Evolutionary conservation across 2,329 filamentous ascomycete genomes (phyloP), one percentile per base, ranked within the genome.

Genomic region (Fusarium praegraminearum): DNA sequence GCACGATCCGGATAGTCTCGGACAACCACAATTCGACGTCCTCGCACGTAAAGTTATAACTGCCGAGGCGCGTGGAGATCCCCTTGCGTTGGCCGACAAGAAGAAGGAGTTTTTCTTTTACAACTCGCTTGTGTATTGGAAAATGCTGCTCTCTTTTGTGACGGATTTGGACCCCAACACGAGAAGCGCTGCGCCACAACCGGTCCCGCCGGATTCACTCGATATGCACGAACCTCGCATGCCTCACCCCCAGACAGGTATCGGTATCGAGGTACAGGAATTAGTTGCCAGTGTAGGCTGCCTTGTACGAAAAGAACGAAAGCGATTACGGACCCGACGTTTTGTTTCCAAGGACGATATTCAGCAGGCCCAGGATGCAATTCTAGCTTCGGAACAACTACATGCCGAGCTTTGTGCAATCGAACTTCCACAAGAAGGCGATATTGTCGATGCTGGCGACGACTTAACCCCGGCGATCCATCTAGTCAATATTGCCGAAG

Each of bases 1-100:
- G 87, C 87, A 89, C 57, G 83, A 89, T 46, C 81, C 85, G 18
- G 82, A 79, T 40, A 85, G 86, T 51, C 79, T 89, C 7, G 87
- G 87, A 12, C 59, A 67, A 26, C 7, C 30, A 3, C 68, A 73
- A 57, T 73, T 71, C 12, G 55, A 73, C 7, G 56, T 72, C 11
- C 58, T 73, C 7, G 63, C 71, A 7, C 59, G 64, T 11, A 67
- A 59, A 33, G 57, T 71, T 10, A 40, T 65, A 7, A 57, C 71
- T 16, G 54, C 71, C 7, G 60, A 66, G 30, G 58, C 57, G 12
- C 46, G 49, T 1, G 52, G 54, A 1, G 46, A 65, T 1, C 57
- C 58, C n/a, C 20, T 62, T 12, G 20, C 60, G 2, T 12, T 57
- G 7, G 50, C 71, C 7, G 71, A 75, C 7, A 74, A 65, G 44